Conservation (phyloP, 208 protist species). For the Acanthamoeba lenticulata region DNA sequence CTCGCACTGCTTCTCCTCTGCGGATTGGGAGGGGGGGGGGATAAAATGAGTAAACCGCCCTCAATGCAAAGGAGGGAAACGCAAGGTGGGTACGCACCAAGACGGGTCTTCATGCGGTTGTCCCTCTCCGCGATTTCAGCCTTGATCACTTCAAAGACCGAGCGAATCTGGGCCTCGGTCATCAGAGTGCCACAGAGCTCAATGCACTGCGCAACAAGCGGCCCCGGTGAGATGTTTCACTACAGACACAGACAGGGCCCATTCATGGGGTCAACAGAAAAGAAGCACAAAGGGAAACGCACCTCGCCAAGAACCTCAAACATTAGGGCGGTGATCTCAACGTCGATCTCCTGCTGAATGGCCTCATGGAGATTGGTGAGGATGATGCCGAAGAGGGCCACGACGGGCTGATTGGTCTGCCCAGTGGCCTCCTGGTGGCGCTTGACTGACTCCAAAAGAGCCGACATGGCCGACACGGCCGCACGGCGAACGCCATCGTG, state of each 20-base stretch:
- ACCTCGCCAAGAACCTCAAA: slow-evolving; percentile 63
- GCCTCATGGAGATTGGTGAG: slow-evolving; percentile 66
- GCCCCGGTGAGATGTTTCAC: not conserved
- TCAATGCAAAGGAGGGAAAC: too few species aligned
- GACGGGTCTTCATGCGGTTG: not conserved
- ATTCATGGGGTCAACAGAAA: too few species aligned
- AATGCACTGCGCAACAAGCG: not conserved
- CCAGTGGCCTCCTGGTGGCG: slow-evolving; percentile 31
- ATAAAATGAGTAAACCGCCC: not conserved
- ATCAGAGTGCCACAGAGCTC: slow-evolving; percentile 18
- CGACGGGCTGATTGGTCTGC: not conserved
- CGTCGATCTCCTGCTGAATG: slow-evolving; percentile 74
- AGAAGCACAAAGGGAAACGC: not conserved
- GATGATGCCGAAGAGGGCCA: slow-evolving; percentile 9
- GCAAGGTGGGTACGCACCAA: not conserved
- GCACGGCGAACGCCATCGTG: slow-evolving; percentile 76
- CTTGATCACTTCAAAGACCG: slow-evolving; percentile 31
- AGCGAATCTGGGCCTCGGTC: slow-evolving; percentile 52
- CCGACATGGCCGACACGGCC: slow-evolving; percentile 58
- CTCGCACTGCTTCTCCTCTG: slow-evolving; percentile 67
- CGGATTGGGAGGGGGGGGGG: not conserved
- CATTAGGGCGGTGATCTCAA: slow-evolving; percentile 67
- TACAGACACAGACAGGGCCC: not conserved
- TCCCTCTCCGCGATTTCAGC: slow-evolving; percentile 23
- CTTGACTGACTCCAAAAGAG: slow-evolving; percentile 31